Conservation (phyloP, 2,329 filamentous ascomycete genomes). For the Epichloe glyceriae region DNA sequence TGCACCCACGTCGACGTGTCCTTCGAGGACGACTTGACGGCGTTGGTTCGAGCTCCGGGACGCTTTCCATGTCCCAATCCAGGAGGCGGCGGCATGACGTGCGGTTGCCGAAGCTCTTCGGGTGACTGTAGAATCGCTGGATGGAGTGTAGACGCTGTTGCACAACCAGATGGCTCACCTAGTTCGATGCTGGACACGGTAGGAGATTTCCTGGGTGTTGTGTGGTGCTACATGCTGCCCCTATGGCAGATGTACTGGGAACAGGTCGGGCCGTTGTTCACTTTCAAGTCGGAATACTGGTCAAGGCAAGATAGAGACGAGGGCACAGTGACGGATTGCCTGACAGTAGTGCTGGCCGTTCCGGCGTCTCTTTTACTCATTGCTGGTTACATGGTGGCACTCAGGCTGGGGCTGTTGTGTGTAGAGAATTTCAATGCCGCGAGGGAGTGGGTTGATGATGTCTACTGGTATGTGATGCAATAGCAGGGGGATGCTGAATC, state of each 20-base stretch:
- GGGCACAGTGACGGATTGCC: slow-evolving; percentile 13
- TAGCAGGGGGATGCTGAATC: too few species aligned
- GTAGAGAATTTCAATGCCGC: slow-evolving; percentile 8
- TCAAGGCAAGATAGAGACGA: slow-evolving; percentile 12
- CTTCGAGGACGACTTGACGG: slow-evolving; percentile 5
- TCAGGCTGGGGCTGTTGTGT: slow-evolving; percentile 12
- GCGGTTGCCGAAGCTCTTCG: slow-evolving; percentile 12
- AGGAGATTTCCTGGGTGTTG: not conserved
- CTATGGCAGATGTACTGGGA: slow-evolving; percentile 20
- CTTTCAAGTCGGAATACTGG: slow-evolving; percentile 24
- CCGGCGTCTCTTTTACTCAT: slow-evolving; percentile 15
- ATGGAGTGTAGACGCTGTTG: not conserved
- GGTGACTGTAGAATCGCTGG: not conserved
- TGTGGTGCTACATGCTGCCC: slow-evolving; percentile 5
- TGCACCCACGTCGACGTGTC: not conserved
- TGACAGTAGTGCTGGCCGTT: slow-evolving; percentile 14
- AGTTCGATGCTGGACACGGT: not conserved
- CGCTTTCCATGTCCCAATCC: slow-evolving; percentile 15
- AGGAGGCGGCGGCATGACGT: slow-evolving; percentile 18
- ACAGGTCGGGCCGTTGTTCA: slow-evolving; percentile 26
- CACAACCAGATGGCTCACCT: not conserved
- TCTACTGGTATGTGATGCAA: slow-evolving; percentile 2
- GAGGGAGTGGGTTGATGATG: slow-evolving; percentile 3
- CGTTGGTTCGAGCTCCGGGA: slow-evolving; percentile 12
- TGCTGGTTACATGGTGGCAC: slow-evolving; percentile 14